A percentile compares a stretch with the other conserved stretches of the same genome.
Evolutionary conservation across 176 grass and related monocot species (phyloP).

Genomic region (Avena insularis): DNA sequence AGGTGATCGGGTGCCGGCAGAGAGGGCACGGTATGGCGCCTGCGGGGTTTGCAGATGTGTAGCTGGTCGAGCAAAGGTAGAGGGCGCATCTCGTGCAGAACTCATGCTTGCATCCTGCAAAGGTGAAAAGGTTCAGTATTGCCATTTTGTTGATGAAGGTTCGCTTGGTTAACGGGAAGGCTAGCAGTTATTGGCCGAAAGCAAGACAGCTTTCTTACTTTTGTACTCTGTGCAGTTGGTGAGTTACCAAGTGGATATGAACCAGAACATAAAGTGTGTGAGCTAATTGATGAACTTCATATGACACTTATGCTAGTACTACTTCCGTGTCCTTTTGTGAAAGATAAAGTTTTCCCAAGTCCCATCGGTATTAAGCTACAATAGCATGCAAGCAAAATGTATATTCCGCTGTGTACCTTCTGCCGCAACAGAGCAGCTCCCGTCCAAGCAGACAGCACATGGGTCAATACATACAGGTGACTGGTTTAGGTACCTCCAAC

Average conservation of each 20-base stretch:
- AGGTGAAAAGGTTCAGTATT: neutral
- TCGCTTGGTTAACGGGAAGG: neutral
- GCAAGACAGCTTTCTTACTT: neutral
- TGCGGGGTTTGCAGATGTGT: slow-evolving; percentile 56
- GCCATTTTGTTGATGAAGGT: neutral
- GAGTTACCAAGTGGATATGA: slow-evolving; percentile 20
- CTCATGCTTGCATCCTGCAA: slow-evolving; percentile 91
- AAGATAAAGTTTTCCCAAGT: neutral
- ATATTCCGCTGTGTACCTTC: slow-evolving; percentile 59
- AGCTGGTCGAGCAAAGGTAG: slow-evolving; percentile 88
- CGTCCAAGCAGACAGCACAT: slow-evolving; percentile 92
- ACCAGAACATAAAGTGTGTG: slow-evolving; percentile 32
- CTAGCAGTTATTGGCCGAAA: slow-evolving; percentile 1
- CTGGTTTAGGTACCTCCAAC: slow-evolving; percentile 72
- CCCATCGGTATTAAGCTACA: slow-evolving; percentile 1
- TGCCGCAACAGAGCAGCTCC: slow-evolving; percentile 80
- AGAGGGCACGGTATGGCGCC: slow-evolving; percentile 89
- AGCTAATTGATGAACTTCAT: slow-evolving; percentile 3
- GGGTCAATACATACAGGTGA: slow-evolving; percentile 79
- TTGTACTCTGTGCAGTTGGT: neutral
- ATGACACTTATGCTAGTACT: slow-evolving; percentile 22
- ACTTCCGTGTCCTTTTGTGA: neutral
- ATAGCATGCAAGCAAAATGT: neutral
- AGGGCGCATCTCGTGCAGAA: slow-evolving; percentile 98
- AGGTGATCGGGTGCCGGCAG: slow-evolving; percentile 76